phyloP scores from a whole-genome alignment of 2,329 filamentous ascomycete species.

The Apiospora sp. region DNA sequence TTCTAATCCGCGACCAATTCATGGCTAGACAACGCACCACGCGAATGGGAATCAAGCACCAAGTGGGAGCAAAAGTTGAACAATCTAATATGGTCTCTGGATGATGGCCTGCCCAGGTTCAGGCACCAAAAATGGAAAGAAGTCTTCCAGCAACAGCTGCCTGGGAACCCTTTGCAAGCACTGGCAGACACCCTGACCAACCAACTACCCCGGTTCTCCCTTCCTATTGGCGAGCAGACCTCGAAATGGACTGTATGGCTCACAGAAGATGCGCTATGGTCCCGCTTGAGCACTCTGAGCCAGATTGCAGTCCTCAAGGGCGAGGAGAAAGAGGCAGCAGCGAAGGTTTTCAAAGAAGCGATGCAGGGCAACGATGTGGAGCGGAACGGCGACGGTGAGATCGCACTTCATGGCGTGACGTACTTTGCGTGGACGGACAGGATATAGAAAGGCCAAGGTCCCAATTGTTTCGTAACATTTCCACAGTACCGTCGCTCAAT shows the following conservation, averaged over 20 bases:
- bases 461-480: neutral
- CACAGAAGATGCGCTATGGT: conserved; percentile 67
- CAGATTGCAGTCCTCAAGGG: conserved; percentile 69
- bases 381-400: conserved; percentile 67
- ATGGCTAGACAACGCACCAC: conserved; percentile 65
- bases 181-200: conserved; percentile 51
- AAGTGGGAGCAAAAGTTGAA: conserved; percentile 70
- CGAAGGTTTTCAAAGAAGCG: conserved; percentile 60
- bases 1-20: conserved; percentile 26
- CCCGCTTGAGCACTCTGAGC: conserved; percentile 70
- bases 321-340: conserved; percentile 56
- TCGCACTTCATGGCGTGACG: conserved; percentile 70
- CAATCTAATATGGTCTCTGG: conserved; percentile 61
- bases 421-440: conserved; percentile 68
- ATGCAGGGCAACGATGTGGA: conserved; percentile 61
- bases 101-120: conserved; percentile 70
- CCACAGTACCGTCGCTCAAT: neutral
- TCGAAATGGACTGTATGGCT: conserved; percentile 67
- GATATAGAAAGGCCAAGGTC: conserved; percentile 40
- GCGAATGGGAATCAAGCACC: conserved; percentile 61
- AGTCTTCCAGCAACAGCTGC: conserved; percentile 68
- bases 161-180: conserved; percentile 59
- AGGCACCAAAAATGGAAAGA: conserved; percentile 69
- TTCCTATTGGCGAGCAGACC: conserved; percentile 65
- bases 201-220: conserved; percentile 59